These are phyloP conservation scores for Cercospora sp. DNA, from an alignment of 2,329 filamentous ascomycete genomes.

Conservation along the genomic window DNA sequence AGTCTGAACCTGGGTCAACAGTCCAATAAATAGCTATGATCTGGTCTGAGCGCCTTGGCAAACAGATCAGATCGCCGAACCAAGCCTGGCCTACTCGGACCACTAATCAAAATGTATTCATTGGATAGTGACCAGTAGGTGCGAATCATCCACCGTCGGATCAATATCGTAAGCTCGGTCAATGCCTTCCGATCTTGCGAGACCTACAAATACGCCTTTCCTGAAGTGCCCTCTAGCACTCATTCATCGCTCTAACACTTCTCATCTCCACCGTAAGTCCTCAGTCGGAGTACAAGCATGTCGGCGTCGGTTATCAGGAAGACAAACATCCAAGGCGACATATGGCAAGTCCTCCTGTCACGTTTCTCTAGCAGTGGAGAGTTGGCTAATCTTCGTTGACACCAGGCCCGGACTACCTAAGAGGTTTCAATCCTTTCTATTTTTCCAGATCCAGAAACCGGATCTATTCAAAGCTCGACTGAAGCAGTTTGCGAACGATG, in stretches of 20 bases:
- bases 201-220: background rate
- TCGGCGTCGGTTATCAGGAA: conserved; percentile 9
- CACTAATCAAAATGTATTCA: background rate
- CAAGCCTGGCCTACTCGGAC: background rate
- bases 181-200: background rate
- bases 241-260: background rate
- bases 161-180: background rate
- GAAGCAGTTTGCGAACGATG: conserved; percentile 9
- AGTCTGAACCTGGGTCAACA: no score
- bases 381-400: conserved; percentile 1
- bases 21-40: no score
- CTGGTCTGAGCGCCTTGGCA: no score
- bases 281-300: conserved; percentile 8
- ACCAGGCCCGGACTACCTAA: conserved; percentile 11
- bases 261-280: background rate
- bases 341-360: conserved; percentile 9
- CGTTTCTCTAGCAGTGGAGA: background rate
- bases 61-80: no score
- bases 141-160: background rate
- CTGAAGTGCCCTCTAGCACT: background rate
- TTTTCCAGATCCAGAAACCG: conserved; percentile 11
- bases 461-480: conserved; percentile 10
- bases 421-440: conserved; percentile 12
- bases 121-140: background rate
- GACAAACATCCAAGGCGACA: conserved; percentile 11